Base-by-base conservation (phyloP, 2,329 filamentous ascomycete genomes). In the Xylariaceae sp. region DNA sequence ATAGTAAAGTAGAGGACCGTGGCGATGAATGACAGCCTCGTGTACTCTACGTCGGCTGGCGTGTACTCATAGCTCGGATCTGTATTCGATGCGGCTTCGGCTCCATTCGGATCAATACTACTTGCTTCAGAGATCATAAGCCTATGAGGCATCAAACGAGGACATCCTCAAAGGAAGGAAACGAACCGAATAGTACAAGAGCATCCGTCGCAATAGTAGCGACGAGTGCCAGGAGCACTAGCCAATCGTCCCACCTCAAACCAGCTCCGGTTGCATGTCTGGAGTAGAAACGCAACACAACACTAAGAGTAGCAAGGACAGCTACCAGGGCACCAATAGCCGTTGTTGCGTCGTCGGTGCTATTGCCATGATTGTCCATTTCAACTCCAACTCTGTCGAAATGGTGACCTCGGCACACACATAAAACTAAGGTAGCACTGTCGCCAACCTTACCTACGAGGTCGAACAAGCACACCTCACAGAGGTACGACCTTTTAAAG, bases 1-100 rank as follows among this genome's bases (percentile, higher is more conserved):
- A 69, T 61, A 6, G 62, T 63, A 21, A 68, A 69, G 41, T 73
- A 73, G 6, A 70, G 53, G 7, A 70, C 51, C 2, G 67, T 60
- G 10, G 59, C 55, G 20, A 59, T 48, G 11, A 63, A 72, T 9
- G 42, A 39, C 15, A 65, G 52, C 39, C 60, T 57, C 6, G 56
- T 48, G 27, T 48, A 64, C 1, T 58, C 20, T 3, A 47, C 42
- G 18, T 66, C 59, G 4, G 33, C 21, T 3, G 69, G 65, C 1
- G 55, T 58, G 20, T 64, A 58, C 1, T 37, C 51, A 16, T 61
- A 58, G 9, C 39, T 33, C 5, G 52, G 50, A 23, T 60, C 55
- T 1, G 55, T 53, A 32, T 56, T 58, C 2, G 58, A 58, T 1
- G 52, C 54, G 13, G 50, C 52, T 26, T 40, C 48, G 9, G 55